These are phyloP conservation scores for Aureobasidium zeae DNA, from an alignment of 2,329 filamentous ascomycete species.

Conservation along the genomic window DNA sequence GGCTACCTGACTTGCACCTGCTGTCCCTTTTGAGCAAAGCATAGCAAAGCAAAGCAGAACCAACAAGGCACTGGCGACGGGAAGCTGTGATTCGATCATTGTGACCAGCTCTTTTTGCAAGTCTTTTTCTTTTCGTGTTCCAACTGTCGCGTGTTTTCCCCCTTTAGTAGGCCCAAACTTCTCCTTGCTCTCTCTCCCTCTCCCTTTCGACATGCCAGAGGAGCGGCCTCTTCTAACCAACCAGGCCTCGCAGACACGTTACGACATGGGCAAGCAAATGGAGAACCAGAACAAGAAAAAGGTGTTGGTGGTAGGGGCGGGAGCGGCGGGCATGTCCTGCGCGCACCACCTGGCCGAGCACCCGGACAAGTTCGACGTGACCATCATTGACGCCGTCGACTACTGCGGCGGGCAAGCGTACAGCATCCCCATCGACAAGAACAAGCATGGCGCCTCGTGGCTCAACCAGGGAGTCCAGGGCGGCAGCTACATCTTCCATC, in stretches of 20 bases:
- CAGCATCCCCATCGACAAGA: conserved; percentile 47
- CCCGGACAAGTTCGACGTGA: conserved; percentile 56
- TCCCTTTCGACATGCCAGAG: conserved; percentile 16
- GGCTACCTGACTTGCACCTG: no score
- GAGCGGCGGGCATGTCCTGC: conserved; percentile 55
- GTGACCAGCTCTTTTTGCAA: no score
- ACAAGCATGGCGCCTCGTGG: conserved; percentile 49
- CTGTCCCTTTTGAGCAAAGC: no score
- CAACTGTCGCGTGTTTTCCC: no score
- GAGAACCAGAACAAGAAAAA: conserved; percentile 36
- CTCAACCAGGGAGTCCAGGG: conserved; percentile 57
- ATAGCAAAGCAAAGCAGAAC: no score
- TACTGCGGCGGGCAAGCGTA: conserved; percentile 54
- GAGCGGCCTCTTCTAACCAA: conserved; percentile 16
- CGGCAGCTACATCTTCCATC: conserved; percentile 57
- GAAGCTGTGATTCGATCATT: no score
- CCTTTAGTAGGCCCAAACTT: not conserved
- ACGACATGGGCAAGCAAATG: conserved; percentile 29
- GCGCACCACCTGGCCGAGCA: conserved; percentile 58
- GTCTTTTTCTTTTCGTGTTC: no score
- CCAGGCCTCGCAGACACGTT: conserved; percentile 26
- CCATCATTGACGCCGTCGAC: conserved; percentile 49
- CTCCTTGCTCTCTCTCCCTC: not conserved
- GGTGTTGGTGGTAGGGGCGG: conserved; percentile 52
- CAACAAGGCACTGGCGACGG: no score